A percentile compares a stretch with the other conserved stretches of the same genome.
phyloP scores from a whole-genome alignment of 2,329 filamentous ascomycete species.

The Sordariomycetes sp. region DNA sequence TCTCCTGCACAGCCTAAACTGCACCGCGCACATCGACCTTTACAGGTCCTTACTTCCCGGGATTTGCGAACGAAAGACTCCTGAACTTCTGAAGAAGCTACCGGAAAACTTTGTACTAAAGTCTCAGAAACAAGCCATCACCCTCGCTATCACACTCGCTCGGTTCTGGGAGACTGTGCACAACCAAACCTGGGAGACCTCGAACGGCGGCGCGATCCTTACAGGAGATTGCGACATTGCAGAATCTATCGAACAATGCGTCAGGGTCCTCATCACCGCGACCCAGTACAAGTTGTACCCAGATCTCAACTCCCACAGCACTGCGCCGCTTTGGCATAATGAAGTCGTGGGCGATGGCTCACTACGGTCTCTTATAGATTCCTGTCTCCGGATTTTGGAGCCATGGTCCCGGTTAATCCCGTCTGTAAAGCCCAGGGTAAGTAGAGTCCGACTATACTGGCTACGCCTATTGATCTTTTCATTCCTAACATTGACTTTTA shows the following conservation, averaged over 20 bases:
- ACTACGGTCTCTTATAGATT: slow-evolving; percentile 17
- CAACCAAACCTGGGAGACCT: slow-evolving; percentile 13
- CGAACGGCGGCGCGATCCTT: slow-evolving; percentile 10
- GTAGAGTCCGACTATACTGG: neutral
- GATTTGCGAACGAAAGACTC: slow-evolving; percentile 16
- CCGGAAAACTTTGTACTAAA: slow-evolving; percentile 20
- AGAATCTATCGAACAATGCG: slow-evolving; percentile 9
- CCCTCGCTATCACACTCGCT: slow-evolving; percentile 20
- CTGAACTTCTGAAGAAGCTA: slow-evolving; percentile 18
- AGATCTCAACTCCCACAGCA: slow-evolving; percentile 19
- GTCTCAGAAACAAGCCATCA: slow-evolving; percentile 24
- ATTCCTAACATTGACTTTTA: neutral
- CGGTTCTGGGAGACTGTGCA: slow-evolving; percentile 21
- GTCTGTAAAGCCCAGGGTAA: slow-evolving; percentile 8
- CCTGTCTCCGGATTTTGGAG: slow-evolving; percentile 18
- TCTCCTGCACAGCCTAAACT: slow-evolving; percentile 21
- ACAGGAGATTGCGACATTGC: slow-evolving; percentile 8
- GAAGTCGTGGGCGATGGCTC: slow-evolving; percentile 17
- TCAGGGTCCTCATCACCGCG: slow-evolving; percentile 19
- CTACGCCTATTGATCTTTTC: neutral
- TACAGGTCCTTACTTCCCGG: slow-evolving; percentile 24
- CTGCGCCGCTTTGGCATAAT: slow-evolving; percentile 20
- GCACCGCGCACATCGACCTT: slow-evolving; percentile 21
- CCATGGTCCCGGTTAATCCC: slow-evolving; percentile 15
- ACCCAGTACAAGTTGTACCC: slow-evolving; percentile 20